These are phyloP conservation scores for Monosporascus sp. DNA, from an alignment of 2,329 filamentous ascomycete species.

Conservation along the genomic window DNA sequence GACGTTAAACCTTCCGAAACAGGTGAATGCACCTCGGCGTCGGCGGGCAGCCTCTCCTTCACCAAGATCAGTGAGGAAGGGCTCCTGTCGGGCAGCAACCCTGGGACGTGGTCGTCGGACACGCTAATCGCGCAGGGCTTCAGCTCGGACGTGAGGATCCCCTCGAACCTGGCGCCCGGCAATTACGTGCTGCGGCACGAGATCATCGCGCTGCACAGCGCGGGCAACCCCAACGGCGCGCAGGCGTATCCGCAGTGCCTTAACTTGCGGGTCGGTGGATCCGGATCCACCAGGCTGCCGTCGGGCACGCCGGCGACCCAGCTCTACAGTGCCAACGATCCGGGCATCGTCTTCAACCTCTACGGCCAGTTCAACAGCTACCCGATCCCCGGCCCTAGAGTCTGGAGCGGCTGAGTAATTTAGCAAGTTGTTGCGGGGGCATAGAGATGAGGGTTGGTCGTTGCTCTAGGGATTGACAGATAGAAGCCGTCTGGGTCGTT, in stretches of 20 bases:
- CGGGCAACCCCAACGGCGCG: slow-evolving; percentile 34
- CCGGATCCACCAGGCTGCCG: slow-evolving; percentile 38
- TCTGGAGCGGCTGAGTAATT: background rate
- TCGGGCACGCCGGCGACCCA: slow-evolving; percentile 42
- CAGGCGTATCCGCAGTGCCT: slow-evolving; percentile 48
- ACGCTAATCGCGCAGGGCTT: slow-evolving; percentile 42
- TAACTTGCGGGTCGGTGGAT: slow-evolving; percentile 49
- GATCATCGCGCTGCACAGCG: slow-evolving; percentile 43
- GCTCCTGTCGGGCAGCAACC: slow-evolving; percentile 19
- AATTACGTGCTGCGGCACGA: slow-evolving; percentile 47
- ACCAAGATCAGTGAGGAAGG: slow-evolving; percentile 22
- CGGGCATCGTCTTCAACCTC: slow-evolving; percentile 51
- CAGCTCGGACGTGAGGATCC: slow-evolving; percentile 38
- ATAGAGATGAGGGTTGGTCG: no score
- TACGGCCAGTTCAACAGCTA: slow-evolving; percentile 31
- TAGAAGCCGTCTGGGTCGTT: no score
- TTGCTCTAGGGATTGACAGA: no score
- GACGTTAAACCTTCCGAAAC: slow-evolving; percentile 9
- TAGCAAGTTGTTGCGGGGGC: no score
- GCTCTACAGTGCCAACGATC: slow-evolving; percentile 47
- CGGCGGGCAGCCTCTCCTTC: slow-evolving; percentile 22
- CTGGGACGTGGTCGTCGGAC: slow-evolving; percentile 30
- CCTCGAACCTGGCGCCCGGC: slow-evolving; percentile 33
- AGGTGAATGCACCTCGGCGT: slow-evolving; percentile 24
- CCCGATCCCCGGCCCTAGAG: slow-evolving; percentile 18